A percentile compares a stretch with the other conserved stretches of the same genome.
These are phyloP conservation scores for Fonsecaea monophora DNA, from an alignment of 2,329 filamentous ascomycete genomes.

Conservation along the genomic window DNA sequence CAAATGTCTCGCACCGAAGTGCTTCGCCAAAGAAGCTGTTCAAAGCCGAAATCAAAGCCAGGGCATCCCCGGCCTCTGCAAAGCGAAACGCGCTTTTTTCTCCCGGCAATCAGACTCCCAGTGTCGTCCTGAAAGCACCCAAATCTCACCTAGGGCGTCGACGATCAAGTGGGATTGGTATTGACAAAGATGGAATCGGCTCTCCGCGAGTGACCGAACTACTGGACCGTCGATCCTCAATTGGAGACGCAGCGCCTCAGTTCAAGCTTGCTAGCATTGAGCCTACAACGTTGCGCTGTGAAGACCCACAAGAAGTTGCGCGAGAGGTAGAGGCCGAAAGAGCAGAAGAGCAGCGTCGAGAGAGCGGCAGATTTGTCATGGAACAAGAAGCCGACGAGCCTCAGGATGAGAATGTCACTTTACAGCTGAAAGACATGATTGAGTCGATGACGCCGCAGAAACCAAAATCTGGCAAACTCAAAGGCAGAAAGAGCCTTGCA, in stretches of 20 bases:
- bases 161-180: conserved; percentile 70
- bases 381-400: conserved; percentile 59
- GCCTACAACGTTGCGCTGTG: conserved; percentile 65
- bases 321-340: conserved; percentile 68
- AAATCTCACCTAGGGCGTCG: conserved; percentile 53
- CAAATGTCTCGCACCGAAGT: conserved; percentile 54
- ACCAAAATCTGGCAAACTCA: conserved; percentile 58
- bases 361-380: conserved; percentile 64
- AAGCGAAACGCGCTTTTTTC: conserved; percentile 60
- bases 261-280: conserved; percentile 64
- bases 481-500: conserved; percentile 76
- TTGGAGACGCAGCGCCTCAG: conserved; percentile 68
- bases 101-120: conserved; percentile 67
- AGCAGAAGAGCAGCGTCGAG: conserved; percentile 66
- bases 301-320: conserved; percentile 68
- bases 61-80: conserved; percentile 42
- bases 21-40: conserved; percentile 60
- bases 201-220: conserved; percentile 76
- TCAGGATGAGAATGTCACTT: conserved; percentile 67
- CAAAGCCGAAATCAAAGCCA: conserved; percentile 50
- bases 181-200: conserved; percentile 73
- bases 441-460: conserved; percentile 76
- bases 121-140: conserved; percentile 66
- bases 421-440: conserved; percentile 78
- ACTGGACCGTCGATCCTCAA: conserved; percentile 73